Evolutionary conservation across 768 basidiomycete genomes (phyloP), one percentile per base, ranked within the genome.

Genomic region (Pulveroboletus ravenelii): DNA sequence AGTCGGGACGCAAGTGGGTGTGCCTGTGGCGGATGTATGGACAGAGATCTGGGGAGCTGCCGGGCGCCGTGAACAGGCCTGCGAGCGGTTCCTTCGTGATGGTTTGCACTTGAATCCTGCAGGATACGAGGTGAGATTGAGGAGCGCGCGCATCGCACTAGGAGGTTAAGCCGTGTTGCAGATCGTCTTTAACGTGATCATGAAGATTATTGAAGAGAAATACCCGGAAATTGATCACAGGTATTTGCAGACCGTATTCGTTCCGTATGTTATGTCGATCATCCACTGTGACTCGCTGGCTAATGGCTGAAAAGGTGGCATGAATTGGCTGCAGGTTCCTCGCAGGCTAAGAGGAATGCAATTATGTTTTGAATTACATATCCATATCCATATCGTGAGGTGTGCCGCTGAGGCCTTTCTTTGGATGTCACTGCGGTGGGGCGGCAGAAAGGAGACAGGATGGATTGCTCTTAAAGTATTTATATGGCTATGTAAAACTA

Each of bases 41-140:
- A 80, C 75, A 8, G 70, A 64, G 15, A 56, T 95, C n/a, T 90
- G 83, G 75, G 74, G 83, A n/a, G 82, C 76, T 5, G 82, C 85
- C n/a, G 88, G 82, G 0, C 68, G 77, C 54, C 70, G 79, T 7
- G 82, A 85, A 62, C 65, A 68, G 29, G 71, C 70, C 2, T 68
- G 89, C 43, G 72, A 68, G 25, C 68, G 59, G 38, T 86, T 76
- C 61, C 65, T 89, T 47, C 68, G 62, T 36, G 93, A 96, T 62
- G 93, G 93, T 3, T 69, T 96, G 45, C 93, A 96, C 67, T 68
- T 92, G 59, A 90, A 79, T 47, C 73, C 66, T n/a, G 76, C 69
- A 2, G 93, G 90, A 20, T 93, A 93, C 58, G 64, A 76, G 65
- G 88, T 89, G 59, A 61, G 82, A 63, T 23, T 46, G 15, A 42